Conservation (phyloP, 1,139 yeast genomes). For the Meyerozyma carpophila region DNA sequence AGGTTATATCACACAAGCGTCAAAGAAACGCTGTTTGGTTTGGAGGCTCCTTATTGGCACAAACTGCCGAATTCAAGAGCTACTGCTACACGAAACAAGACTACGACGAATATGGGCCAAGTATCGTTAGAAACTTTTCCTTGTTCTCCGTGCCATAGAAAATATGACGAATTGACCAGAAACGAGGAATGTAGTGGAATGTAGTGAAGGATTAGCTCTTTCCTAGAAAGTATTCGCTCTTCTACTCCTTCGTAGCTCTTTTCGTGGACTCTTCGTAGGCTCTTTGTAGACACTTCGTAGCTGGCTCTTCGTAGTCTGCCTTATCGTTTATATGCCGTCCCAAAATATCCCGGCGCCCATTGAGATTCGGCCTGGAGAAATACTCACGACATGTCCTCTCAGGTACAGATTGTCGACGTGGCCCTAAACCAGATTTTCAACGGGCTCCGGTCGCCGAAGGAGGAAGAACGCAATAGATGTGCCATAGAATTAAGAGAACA, state of each 20-base stretch:
- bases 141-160: slow-evolving; percentile 79
- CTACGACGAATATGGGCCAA: slow-evolving; percentile 97
- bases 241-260: too few species aligned
- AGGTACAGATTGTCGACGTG: slow-evolving; percentile 39
- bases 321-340: neutral
- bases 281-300: too few species aligned
- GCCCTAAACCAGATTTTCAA: slow-evolving; percentile 50
- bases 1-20: slow-evolving; percentile 93
- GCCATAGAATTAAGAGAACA: slow-evolving; percentile 67
- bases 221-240: too few species aligned
- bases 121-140: slow-evolving; percentile 93
- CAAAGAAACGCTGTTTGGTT: slow-evolving; percentile 99
- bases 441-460: slow-evolving; percentile 45
- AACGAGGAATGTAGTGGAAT: neutral
- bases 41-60: slow-evolving; percentile 96
- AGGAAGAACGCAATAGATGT: slow-evolving; percentile 50
- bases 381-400: slow-evolving; percentile 13
- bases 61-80: slow-evolving; percentile 92
- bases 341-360: neutral
- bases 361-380: neutral
- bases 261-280: too few species aligned
- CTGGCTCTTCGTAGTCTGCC: neutral
- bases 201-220: neutral
- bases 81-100: slow-evolving; percentile 96
- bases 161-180: neutral